Conservation (phyloP, 2,329 filamentous ascomycete genomes). For the Akanthomyces muscarius region DNA sequence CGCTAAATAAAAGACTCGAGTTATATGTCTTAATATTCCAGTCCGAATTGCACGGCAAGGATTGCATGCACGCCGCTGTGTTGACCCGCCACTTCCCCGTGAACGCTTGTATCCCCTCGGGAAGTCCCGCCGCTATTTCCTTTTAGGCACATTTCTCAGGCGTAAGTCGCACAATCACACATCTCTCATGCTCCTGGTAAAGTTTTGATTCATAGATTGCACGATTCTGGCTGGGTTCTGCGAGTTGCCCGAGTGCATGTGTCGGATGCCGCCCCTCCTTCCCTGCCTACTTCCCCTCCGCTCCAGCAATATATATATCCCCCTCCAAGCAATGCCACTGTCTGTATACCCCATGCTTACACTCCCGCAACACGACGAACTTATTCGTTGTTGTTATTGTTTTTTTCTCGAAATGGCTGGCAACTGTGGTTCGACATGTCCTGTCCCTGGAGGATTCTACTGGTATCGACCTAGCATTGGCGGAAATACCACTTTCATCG, state of each 20-base stretch:
- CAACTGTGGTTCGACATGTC: slow-evolving; percentile 35
- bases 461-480: slow-evolving; percentile 33
- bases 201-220: background rate
- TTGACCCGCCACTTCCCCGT: slow-evolving; percentile 1
- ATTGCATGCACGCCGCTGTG: background rate
- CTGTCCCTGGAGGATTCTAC: slow-evolving; percentile 35
- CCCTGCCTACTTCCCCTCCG: background rate
- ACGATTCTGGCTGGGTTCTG: background rate
- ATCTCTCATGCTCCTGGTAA: background rate
- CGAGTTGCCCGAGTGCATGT: background rate
- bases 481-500: slow-evolving; percentile 40
- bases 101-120: background rate
- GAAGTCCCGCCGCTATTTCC: background rate
- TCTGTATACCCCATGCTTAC: too few species aligned
- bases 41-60: background rate
- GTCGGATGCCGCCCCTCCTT: background rate
- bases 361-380: background rate
- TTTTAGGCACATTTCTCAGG: background rate
- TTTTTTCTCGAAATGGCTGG: slow-evolving; percentile 29
- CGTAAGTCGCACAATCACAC: background rate
- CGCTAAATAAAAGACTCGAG: too few species aligned
- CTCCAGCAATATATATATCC: background rate
- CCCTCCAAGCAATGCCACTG: background rate
- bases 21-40: background rate
- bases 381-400: background rate